phyloP scores from a whole-genome alignment of 2,329 filamentous ascomycete species.

The Fusarium foetens region DNA sequence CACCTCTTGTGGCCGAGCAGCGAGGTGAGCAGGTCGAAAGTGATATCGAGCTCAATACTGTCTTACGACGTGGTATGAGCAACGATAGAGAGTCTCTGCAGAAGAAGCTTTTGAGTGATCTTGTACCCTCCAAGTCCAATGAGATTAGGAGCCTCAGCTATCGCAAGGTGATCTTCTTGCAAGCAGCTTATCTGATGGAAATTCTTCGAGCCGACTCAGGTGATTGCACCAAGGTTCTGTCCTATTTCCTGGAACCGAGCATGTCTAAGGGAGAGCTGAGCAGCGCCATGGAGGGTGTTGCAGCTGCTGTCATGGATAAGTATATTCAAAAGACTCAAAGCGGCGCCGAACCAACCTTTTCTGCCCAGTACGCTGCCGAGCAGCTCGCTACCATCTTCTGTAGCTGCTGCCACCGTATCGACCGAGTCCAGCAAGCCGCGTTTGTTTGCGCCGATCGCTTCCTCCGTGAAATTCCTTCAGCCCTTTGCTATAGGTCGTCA shows the following conservation, averaged over 20 bases:
- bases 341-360: slow-evolving; percentile 79
- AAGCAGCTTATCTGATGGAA: slow-evolving; percentile 89
- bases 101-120: slow-evolving; percentile 78
- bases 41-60: slow-evolving; percentile 95
- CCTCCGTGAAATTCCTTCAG: slow-evolving; percentile 84
- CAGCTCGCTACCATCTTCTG: slow-evolving; percentile 89
- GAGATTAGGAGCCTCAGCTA: slow-evolving; percentile 88
- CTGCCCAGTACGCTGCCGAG: slow-evolving; percentile 88
- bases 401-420: slow-evolving; percentile 92
- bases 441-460: slow-evolving; percentile 86
- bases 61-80: slow-evolving; percentile 86
- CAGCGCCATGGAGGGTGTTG: slow-evolving; percentile 72
- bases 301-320: slow-evolving; percentile 75
- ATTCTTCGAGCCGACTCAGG: slow-evolving; percentile 86
- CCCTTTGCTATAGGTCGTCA: slow-evolving; percentile 88
- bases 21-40: slow-evolving; percentile 91
- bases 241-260: slow-evolving; percentile 95
- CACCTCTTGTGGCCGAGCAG: slow-evolving; percentile 87
- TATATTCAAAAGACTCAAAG: slow-evolving; percentile 81
- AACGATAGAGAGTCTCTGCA: slow-evolving; percentile 81
- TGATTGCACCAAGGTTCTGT: slow-evolving; percentile 88
- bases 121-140: slow-evolving; percentile 79
- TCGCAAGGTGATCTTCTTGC: slow-evolving; percentile 90
- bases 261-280: slow-evolving; percentile 73
- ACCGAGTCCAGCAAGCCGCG: slow-evolving; percentile 89